Evolutionary conservation across 306 rosid species (phyloP).

Genomic region (Quercus bicolor): DNA sequence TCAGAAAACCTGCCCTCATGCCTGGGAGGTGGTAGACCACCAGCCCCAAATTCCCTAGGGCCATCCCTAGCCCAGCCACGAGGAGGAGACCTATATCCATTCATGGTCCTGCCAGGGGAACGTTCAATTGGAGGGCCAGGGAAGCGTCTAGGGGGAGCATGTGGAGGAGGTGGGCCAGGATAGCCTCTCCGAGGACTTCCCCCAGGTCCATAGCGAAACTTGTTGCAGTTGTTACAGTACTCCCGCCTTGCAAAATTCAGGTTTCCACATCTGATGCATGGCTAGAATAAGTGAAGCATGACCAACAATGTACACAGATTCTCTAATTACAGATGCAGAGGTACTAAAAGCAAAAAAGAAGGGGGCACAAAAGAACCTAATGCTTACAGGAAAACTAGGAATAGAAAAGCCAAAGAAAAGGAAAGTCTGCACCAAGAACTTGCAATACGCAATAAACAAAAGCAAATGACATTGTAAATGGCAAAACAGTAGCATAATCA

Average conservation of each 20-base stretch:
- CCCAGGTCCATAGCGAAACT: slow-evolving; percentile 53
- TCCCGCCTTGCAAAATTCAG: slow-evolving; percentile 95
- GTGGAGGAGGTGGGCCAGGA: slow-evolving; percentile 53
- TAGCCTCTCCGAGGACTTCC: slow-evolving; percentile 85
- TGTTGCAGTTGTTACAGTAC: slow-evolving; percentile 78
- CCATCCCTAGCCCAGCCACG: slow-evolving; percentile 75
- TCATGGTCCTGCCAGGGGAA: slow-evolving; percentile 67
- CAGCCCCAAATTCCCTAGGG: slow-evolving; percentile 65
- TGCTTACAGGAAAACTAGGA: neutral
- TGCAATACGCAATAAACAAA: neutral
- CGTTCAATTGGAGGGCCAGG: slow-evolving; percentile 70
- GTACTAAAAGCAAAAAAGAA: neutral
- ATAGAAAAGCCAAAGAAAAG: neutral
- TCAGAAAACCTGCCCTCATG: slow-evolving; percentile 69
- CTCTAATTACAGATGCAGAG: neutral
- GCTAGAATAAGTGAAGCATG: neutral
- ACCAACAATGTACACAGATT: neutral
- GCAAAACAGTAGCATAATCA: neutral
- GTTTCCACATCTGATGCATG: slow-evolving; percentile 71
- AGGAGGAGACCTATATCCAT: slow-evolving; percentile 82
- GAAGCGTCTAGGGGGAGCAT: slow-evolving; percentile 64
- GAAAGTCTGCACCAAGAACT: neutral
- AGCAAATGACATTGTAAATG: neutral
- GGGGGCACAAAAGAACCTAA: neutral
- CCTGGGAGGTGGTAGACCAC: slow-evolving; percentile 65